phyloP scores from a whole-genome alignment of 805 yeast species.

The Wickerhamomyces tratensis region DNA sequence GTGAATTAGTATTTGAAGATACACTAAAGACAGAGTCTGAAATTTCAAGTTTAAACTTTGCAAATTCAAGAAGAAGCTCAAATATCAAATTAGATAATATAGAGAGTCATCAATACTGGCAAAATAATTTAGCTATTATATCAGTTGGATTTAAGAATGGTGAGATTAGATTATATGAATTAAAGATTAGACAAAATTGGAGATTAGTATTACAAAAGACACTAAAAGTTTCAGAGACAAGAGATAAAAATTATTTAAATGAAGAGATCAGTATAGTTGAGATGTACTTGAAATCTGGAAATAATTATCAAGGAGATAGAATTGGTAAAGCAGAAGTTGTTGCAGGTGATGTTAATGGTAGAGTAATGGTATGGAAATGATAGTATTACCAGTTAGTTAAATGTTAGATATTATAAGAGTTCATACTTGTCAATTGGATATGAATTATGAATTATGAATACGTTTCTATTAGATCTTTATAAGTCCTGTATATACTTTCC shows the following conservation, averaged over 20 bases:
- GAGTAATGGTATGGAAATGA: conserved; percentile 37
- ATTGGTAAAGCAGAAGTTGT: conserved; percentile 33
- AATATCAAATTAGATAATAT: conserved; percentile 15
- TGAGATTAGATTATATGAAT: conserved; percentile 20
- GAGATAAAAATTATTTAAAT: conserved; percentile 4
- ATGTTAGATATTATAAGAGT: no score
- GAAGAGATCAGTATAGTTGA: conserved; percentile 22
- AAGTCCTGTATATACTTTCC: no score
- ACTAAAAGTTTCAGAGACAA: conserved; percentile 15
- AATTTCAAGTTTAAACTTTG: conserved; percentile 20
- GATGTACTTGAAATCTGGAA: conserved; percentile 21
- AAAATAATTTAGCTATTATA: conserved; percentile 25
- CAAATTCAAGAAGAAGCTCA: conserved; percentile 16
- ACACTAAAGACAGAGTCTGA: conserved; percentile 7
- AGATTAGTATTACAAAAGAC: conserved; percentile 10
- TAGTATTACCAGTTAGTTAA: neutral
- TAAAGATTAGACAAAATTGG: conserved; percentile 19
- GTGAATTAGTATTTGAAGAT: conserved; percentile 27
- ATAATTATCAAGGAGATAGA: conserved; percentile 25
- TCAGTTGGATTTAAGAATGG: conserved; percentile 27
- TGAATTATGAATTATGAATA: no score
- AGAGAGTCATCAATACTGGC: conserved; percentile 29
- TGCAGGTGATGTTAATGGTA: conserved; percentile 46
- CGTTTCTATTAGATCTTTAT: no score
- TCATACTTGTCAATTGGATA: no score